These are phyloP conservation scores for Globisporangium irregulare DNA, from an alignment of 352 stramenopile species.

Conservation along the genomic window DNA sequence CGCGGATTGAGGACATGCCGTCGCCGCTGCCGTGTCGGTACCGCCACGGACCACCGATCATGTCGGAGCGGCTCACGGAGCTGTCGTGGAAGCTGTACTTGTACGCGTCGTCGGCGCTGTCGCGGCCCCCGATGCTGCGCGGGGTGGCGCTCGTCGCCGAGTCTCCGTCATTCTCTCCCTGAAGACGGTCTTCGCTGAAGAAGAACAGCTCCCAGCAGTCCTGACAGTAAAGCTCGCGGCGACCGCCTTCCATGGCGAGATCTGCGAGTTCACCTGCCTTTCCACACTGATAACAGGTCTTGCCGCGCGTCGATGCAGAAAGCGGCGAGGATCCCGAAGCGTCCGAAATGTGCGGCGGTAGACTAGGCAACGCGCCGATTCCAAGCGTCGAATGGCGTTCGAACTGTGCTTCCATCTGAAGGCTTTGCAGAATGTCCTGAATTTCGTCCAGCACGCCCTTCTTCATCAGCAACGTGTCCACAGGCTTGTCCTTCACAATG, in stretches of 20 bases:
- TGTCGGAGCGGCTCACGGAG: conserved; percentile 46
- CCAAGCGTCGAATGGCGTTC: conserved; percentile 69
- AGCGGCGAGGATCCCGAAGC: conserved; percentile 7
- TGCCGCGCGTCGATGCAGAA: conserved; percentile 21
- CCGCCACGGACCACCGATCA: conserved; percentile 51
- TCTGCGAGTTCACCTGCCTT: conserved; percentile 53
- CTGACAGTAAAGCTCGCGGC: conserved; percentile 58
- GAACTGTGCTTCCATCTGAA: conserved; percentile 80
- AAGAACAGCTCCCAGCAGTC: conserved; percentile 80
- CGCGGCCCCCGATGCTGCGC: conserved; percentile 10
- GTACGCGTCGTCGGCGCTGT: conserved; percentile 33
- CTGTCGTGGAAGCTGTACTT: conserved; percentile 83
- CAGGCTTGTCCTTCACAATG: conserved; percentile 52
- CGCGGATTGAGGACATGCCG: conserved; percentile 45
- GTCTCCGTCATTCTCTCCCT: conserved; percentile 22
- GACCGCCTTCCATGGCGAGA: conserved; percentile 39
- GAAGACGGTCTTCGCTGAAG: conserved; percentile 44
- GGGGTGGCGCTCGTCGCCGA: conserved; percentile 14
- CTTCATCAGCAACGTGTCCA: conserved; percentile 58
- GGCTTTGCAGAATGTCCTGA: conserved; percentile 69
- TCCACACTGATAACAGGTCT: conserved; percentile 55
- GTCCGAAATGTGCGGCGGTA: conserved; percentile 9
- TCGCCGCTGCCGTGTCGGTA: conserved; percentile 37
- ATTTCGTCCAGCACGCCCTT: conserved; percentile 78
- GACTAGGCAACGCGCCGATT: conserved; percentile 34